phyloP scores from a whole-genome alignment of 2,329 filamentous ascomycete species.

The Cladobotryum mycophilum region DNA sequence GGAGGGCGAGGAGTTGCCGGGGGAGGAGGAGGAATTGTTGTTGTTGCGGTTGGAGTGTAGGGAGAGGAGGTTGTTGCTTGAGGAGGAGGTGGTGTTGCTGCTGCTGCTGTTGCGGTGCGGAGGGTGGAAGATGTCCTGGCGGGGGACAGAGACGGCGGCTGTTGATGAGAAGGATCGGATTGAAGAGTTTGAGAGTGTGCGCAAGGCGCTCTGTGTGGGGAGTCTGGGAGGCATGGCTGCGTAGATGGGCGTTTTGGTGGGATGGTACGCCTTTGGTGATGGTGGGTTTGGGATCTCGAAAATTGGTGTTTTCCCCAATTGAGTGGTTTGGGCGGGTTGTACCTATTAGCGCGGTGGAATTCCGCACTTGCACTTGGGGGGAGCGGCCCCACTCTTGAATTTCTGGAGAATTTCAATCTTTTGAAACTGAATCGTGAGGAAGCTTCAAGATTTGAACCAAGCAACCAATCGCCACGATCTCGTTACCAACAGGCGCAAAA shows the following conservation, averaged over 20 bases:
- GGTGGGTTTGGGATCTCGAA: background rate
- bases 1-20: slow-evolving; percentile 1
- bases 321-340: background rate
- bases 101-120: background rate
- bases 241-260: slow-evolving; percentile 1
- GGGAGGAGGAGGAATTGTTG: background rate
- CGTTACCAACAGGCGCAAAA: background rate
- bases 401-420: slow-evolving; percentile 1
- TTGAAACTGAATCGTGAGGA: too few species aligned
- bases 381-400: slow-evolving; percentile 2
- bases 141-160: slow-evolving; percentile 17
- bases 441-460: background rate
- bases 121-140: slow-evolving; percentile 15
- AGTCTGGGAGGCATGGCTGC: slow-evolving; percentile 36
- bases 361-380: slow-evolving; percentile 7
- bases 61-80: slow-evolving; percentile 19
- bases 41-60: slow-evolving; percentile 18
- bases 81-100: slow-evolving; percentile 9
- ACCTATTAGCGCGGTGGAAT: background rate
- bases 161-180: slow-evolving; percentile 27
- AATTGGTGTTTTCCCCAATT: background rate
- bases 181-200: slow-evolving; percentile 15
- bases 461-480: too few species aligned
- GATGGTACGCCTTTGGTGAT: background rate
- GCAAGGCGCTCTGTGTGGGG: slow-evolving; percentile 18